Evolutionary conservation across 2,329 filamentous ascomycete species (phyloP), one percentile per base, ranked within the genome.

Genomic region (Diaporthe aspalathi): DNA sequence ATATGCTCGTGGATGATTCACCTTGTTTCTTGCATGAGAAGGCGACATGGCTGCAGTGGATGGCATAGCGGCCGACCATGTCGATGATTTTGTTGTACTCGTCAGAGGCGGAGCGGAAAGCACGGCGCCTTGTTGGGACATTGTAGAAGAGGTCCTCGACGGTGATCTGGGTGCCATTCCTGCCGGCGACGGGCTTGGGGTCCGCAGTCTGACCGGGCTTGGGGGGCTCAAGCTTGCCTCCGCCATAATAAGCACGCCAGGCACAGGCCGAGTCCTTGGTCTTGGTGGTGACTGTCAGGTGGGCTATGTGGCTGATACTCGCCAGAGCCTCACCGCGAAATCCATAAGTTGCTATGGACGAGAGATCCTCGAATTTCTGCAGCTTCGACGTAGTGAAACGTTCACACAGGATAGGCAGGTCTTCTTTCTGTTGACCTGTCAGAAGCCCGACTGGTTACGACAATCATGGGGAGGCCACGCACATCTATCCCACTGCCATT

Each of bases 71-170:
- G 17, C 96, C 94, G 11, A 98, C 93, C 79, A 98, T 90, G 79
- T 99, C 96, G 32, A 98, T 91, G 70, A 99, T 98, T 83, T 98
- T 99, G 77, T 97, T 94, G 84, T 97, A 98, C 80, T 99, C 97
- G 78, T 99, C 96, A 47, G 94, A 93, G 22, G 93, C 84, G 17
- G 95, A 98, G 50, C 96, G 90, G 78, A 99, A 99, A 14, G 97
- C 96, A 75, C 91, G 90, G 45, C 95, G 90, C 29, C 96, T 90
- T 11, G 93, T 97, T 0, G 94, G 95, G 1, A 98, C 90, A 77
- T 98, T 99, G 85, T 97, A 99, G 81, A 99, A 99, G 14, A 99
- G 84, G 80, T 99, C 96, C 78, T 99, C 95, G 20, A 99, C 95
- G 0, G 94, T 95, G 77, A 99, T 97, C 77, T 98, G 95, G 2